Evolutionary conservation across 2,329 filamentous ascomycete genomes (phyloP).

Genomic region (Emmonsiellopsis sp.): DNA sequence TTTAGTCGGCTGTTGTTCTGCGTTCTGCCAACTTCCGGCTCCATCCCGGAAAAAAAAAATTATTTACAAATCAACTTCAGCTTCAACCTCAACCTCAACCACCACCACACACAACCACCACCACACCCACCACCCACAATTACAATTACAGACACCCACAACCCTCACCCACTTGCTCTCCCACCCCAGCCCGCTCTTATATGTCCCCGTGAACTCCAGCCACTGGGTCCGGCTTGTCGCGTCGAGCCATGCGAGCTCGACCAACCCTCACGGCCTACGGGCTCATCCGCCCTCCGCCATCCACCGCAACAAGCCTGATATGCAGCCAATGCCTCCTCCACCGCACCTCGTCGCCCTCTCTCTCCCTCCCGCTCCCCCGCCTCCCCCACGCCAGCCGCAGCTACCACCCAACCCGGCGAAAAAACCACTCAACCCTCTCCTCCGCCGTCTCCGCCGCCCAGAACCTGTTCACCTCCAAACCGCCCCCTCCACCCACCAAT

Average conservation of each 20-base stretch:
- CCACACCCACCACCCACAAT: background rate
- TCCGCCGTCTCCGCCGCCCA: constrained; percentile 45
- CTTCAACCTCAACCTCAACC: background rate
- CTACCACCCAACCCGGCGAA: constrained; percentile 31
- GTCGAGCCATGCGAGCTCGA: constrained; percentile 27
- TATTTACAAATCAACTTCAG: background rate
- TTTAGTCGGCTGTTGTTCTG: background rate
- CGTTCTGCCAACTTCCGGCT: background rate
- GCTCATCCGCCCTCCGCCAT: constrained; percentile 22
- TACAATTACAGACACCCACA: background rate
- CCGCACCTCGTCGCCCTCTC: background rate
- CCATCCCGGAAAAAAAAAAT: constrained; percentile 4
- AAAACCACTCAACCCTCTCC: constrained; percentile 31
- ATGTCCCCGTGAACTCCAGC: background rate
- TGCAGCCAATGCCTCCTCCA: constrained; percentile 31
- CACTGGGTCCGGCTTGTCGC: background rate
- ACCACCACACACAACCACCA: background rate
- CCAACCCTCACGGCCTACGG: constrained; percentile 25
- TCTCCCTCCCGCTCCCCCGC: constrained; percentile 16
- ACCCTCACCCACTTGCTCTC: background rate
- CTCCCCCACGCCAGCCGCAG: constrained; percentile 19
- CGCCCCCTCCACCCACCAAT: constrained; percentile 15
- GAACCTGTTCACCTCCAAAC: constrained; percentile 30
- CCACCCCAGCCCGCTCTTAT: background rate
- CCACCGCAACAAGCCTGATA: constrained; percentile 20